Conservation (phyloP, 2,329 filamentous ascomycete genomes). For the Penicillium capsulatum region DNA sequence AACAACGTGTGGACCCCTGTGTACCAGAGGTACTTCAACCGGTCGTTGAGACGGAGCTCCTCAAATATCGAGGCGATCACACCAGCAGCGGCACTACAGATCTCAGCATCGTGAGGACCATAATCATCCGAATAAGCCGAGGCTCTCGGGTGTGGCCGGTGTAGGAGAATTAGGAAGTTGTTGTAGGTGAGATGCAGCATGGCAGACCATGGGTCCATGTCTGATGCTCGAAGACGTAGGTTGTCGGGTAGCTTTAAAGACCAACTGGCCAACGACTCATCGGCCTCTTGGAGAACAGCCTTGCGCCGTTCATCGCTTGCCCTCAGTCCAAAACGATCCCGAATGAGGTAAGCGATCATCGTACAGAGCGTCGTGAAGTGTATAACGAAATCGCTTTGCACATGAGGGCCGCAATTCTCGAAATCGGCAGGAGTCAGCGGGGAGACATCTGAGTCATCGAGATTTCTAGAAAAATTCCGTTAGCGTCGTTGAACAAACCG, state of each 20-base stretch:
- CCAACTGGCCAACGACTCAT: conserved; percentile 42
- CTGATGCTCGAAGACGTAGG: conserved; percentile 38
- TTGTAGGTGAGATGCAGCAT: conserved; percentile 46
- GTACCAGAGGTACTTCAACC: conserved; percentile 44
- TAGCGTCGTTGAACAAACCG: conserved; percentile 1
- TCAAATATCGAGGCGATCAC: conserved; percentile 46
- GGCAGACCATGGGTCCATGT: conserved; percentile 44
- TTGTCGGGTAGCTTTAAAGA: conserved; percentile 41
- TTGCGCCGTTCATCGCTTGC: conserved; percentile 41
- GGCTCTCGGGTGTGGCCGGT: conserved; percentile 43
- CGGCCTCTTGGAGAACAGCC: conserved; percentile 40
- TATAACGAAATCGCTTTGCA: conserved; percentile 45
- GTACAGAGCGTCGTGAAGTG: conserved; percentile 50
- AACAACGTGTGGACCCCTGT: conserved; percentile 44
- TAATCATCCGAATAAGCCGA: conserved; percentile 44
- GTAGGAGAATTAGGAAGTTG: conserved; percentile 45
- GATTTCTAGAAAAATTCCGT: conserved; percentile 29
- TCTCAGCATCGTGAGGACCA: conserved; percentile 44
- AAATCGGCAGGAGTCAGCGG: conserved; percentile 46
- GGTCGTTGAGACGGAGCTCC: conserved; percentile 40
- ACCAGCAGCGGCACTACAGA: conserved; percentile 44
- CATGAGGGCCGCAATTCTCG: conserved; percentile 44
- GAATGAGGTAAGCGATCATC: conserved; percentile 47
- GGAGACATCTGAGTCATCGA: conserved; percentile 51
- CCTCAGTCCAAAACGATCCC: conserved; percentile 41